These are phyloP conservation scores for Coemansia sp. DNA, from an alignment of 192 early-diverging fungal species.

Conservation along the genomic window DNA sequence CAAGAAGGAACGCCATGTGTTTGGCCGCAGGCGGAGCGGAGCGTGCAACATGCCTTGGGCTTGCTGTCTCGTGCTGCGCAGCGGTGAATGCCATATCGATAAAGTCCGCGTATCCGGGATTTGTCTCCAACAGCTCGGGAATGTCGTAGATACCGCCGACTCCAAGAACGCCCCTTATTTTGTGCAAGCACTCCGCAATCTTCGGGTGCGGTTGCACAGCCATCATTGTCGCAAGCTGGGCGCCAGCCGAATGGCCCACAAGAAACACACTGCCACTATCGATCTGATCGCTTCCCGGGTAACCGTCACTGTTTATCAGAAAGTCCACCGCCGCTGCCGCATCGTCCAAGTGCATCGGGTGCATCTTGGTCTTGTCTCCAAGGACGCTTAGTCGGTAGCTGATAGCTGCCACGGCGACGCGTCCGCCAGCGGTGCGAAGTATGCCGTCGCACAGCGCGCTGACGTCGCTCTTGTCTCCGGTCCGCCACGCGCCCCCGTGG, in stretches of 20 bases:
- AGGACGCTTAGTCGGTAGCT: slow-evolving; percentile 70
- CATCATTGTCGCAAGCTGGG: slow-evolving; percentile 67
- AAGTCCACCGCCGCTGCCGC: slow-evolving; percentile 60
- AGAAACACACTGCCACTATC: slow-evolving; percentile 54
- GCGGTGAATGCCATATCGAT: slow-evolving; percentile 70
- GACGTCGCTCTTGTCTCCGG: slow-evolving; percentile 72
- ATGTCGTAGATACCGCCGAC: slow-evolving; percentile 88
- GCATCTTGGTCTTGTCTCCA: slow-evolving; percentile 34
- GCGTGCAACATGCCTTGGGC: slow-evolving; percentile 11
- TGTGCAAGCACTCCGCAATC: slow-evolving; percentile 7
- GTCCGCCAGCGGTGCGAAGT: slow-evolving; percentile 28
- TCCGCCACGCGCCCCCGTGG: slow-evolving; percentile 88
- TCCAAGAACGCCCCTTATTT: slow-evolving; percentile 67
- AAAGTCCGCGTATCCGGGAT: slow-evolving; percentile 74
- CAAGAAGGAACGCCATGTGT: slow-evolving; percentile 61
- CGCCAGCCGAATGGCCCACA: slow-evolving; percentile 81
- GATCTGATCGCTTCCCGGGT: slow-evolving; percentile 34
- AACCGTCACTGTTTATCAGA: slow-evolving; percentile 18
- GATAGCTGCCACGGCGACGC: slow-evolving; percentile 64
- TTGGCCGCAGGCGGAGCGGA: not conserved
- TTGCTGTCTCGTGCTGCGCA: slow-evolving; percentile 13
- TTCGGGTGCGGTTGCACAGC: slow-evolving; percentile 54
- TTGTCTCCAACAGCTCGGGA: slow-evolving; percentile 60
- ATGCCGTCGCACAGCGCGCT: slow-evolving; percentile 56
- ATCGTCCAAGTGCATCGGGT: slow-evolving; percentile 77